A percentile compares a stretch with the other conserved stretches of the same genome.
These are phyloP conservation scores for Austroboletus novae-zelandiae DNA, from an alignment of 1,284 basidiomycete genomes.

Conservation along the genomic window DNA sequence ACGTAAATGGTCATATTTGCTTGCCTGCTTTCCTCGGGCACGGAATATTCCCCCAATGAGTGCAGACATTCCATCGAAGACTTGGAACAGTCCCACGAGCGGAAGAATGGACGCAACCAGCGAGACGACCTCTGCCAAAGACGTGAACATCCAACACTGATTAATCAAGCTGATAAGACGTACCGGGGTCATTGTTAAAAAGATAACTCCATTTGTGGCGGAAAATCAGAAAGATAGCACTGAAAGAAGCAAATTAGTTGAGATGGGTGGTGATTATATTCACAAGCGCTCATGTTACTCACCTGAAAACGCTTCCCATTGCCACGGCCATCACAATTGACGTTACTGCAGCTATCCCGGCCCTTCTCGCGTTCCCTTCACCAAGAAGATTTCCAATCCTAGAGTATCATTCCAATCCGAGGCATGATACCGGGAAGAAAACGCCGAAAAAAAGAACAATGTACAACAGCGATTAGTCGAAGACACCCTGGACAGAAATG, in stretches of 20 bases:
- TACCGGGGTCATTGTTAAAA: conserved; percentile 81
- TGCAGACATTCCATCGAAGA: conserved; percentile 72
- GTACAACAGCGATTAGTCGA: no score
- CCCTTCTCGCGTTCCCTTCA: conserved; percentile 66
- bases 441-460: background rate
- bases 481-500: background rate
- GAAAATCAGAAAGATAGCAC: conserved; percentile 71
- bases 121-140: conserved; percentile 49
- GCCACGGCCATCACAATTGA: conserved; percentile 61
- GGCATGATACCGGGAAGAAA: background rate
- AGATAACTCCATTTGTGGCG: conserved; percentile 74
- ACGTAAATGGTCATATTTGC: conserved; percentile 4
- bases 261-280: background rate
- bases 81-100: conserved; percentile 77
- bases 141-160: conserved; percentile 6
- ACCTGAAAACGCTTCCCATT: conserved; percentile 67
- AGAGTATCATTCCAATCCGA: background rate
- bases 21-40: conserved; percentile 70
- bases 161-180: conserved; percentile 10
- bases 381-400: conserved; percentile 85
- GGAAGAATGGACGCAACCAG: conserved; percentile 76
- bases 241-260: conserved; percentile 26
- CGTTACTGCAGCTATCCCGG: conserved; percentile 60
- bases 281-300: background rate
- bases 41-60: conserved; percentile 78